A percentile compares a stretch with the other conserved stretches of the same genome.
These are phyloP conservation scores for Euptelea pleiosperma DNA, from an alignment of 164 flowering plant genomes.

Conservation along the genomic window DNA sequence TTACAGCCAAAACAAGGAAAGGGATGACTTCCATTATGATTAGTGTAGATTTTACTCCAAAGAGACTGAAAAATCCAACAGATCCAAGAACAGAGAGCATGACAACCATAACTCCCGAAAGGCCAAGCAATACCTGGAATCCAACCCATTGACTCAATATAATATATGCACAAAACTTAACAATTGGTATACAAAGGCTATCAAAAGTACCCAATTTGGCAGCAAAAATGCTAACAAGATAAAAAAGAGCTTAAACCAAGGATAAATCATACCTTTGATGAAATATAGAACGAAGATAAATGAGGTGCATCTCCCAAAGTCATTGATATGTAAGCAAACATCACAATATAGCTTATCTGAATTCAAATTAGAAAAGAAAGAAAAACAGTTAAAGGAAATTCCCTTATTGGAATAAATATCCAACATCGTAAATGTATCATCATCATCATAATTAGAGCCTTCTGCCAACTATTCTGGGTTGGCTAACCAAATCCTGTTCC, in stretches of 20 bases:
- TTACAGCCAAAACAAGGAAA: conserved; percentile 96
- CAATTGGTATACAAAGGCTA: no score
- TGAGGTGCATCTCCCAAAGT: conserved; percentile 80
- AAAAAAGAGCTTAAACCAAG: not conserved
- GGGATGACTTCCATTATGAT: conserved; percentile 99
- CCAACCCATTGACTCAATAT: conserved; percentile 12
- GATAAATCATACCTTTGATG: conserved; percentile 76
- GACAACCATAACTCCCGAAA: conserved; percentile 90
- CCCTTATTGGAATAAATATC: not conserved
- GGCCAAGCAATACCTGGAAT: conserved; percentile 80
- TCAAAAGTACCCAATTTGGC: no score
- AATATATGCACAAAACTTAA: not conserved
- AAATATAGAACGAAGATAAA: conserved; percentile 61
- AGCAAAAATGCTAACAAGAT: no score
- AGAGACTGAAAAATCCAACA: conserved; percentile 91
- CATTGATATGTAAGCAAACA: conserved; percentile 96
- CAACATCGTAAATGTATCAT: no score
- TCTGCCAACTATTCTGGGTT: no score
- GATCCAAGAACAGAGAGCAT: conserved; percentile 91
- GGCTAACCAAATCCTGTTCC: no score
- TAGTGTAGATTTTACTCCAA: conserved; percentile 94
- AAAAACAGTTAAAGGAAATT: not conserved
- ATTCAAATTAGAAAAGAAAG: conserved; percentile 17
- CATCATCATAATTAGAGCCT: no score
- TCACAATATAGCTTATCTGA: conserved; percentile 98